Conservation (phyloP, 768 basidiomycete species). For the Suillus tomentosus region DNA sequence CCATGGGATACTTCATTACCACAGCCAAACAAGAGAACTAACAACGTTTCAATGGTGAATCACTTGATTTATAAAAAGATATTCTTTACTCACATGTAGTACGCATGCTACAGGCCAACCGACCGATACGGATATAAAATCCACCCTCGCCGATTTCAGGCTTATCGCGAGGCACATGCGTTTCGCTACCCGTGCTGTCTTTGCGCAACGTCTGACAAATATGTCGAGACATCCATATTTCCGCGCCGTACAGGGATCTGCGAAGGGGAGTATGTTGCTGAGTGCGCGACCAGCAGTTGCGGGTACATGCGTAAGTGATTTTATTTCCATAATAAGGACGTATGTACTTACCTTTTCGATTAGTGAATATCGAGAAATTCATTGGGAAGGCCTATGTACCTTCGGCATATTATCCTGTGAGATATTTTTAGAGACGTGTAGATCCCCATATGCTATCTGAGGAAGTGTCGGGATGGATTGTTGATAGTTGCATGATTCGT, state of each 20-base stretch:
- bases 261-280: neutral
- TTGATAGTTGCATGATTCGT: no score
- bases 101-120: neutral
- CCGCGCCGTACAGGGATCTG: neutral
- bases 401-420: no score
- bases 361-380: no score
- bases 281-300: neutral
- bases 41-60: neutral
- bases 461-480: no score
- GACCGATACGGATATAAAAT: neutral
- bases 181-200: neutral
- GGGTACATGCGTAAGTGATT: neutral
- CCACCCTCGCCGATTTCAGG: neutral
- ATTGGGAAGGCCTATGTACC: no score
- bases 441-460: no score
- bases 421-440: no score
- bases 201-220: neutral
- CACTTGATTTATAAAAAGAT: neutral
- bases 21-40: neutral
- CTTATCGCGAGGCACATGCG: neutral
- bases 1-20: neutral
- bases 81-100: no score
- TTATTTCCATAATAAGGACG: no score
- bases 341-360: no score
- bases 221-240: neutral